Evolutionary conservation across 108 stramenopile genomes (phyloP), one percentile per base, ranked within the genome.

Genomic region (Cyclotella choctawhatcheeana): DNA sequence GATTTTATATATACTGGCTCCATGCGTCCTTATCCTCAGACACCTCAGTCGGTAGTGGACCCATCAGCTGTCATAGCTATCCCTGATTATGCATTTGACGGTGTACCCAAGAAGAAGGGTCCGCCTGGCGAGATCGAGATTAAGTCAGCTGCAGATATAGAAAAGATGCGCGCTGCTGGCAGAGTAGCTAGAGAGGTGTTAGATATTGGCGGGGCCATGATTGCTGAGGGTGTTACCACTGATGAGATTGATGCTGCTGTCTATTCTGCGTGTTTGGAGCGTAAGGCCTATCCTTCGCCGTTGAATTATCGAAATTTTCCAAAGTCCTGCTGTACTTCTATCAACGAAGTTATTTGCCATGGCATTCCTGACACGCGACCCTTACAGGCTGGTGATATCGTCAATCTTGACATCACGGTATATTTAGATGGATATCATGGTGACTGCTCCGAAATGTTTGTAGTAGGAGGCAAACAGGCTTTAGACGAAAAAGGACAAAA

Each of bases 331-430:
- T 99, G 99, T 77, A 98, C 98, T 0, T 92, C 89, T 3, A 95
- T 99, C 32, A 99, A 99, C 71, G 98, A 99, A 83, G 97, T 99
- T 5, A 93, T 99, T 48, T 99, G 98, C 79, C 99, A 99, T 80
- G 99, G 99, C 37, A 99, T 99, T 59, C 99, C 99, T 30, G 99
- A 99, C 78, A 77, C 75, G 64, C 82, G 95, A 20, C 75, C 69
- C 20, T 73, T 99, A 33, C 26, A 89, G 60, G 86, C 90, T 6
- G 98, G 98, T 10, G 98, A 99, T 69, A 90, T 99, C 16, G 70
- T 99, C 37, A 98, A 99, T 74, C 33, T 99, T 25, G 99, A 99
- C 77, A 88, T 99, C 21, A 97, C 98, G 1, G 84, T 85, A 3
- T 99, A 94, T 69, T 60, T 88, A 26, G 73, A 98, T 67, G 99